Conservation (phyloP, 352 stramenopile genomes). For the Discostella stelligera region DNA sequence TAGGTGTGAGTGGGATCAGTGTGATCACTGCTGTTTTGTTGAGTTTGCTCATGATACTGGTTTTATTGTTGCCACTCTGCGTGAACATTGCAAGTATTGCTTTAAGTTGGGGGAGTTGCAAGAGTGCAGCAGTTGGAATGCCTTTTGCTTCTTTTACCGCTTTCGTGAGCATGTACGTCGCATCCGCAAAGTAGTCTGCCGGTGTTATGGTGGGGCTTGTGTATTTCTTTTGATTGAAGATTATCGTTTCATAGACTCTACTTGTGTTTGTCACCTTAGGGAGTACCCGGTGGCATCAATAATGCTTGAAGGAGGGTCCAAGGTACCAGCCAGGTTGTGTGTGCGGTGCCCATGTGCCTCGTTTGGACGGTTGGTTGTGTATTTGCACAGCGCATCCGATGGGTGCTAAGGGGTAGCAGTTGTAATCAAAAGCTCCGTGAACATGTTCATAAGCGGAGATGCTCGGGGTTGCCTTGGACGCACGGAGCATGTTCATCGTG, state of each 20-base stretch:
- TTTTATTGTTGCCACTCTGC: background rate
- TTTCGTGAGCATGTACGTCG: background rate
- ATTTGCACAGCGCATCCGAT: constrained; percentile 42
- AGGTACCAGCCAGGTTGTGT: constrained; percentile 47
- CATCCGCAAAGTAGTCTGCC: constrained; percentile 9
- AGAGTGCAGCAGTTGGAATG: background rate
- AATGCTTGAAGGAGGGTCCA: constrained; percentile 50
- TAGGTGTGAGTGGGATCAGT: background rate
- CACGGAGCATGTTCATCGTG: constrained; percentile 53
- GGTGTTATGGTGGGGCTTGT: constrained; percentile 14
- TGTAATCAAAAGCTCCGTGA: constrained; percentile 18
- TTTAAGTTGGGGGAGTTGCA: background rate
- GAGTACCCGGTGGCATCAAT: constrained; percentile 40
- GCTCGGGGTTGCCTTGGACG: constrained; percentile 38
- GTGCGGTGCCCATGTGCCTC: constrained; percentile 34
- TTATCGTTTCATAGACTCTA: constrained; percentile 35
- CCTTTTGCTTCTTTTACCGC: background rate
- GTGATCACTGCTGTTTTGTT: background rate
- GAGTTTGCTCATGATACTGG: background rate
- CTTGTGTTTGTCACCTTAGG: constrained; percentile 21
- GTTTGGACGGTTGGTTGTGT: constrained; percentile 30
- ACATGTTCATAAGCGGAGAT: constrained; percentile 31
- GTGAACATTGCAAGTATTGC: background rate
- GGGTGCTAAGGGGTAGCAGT: constrained; percentile 49
- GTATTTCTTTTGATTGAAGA: constrained; percentile 34